Evolutionary conservation across 2,329 filamentous ascomycete genomes (phyloP).

Genomic region (Aspergillus sp.): DNA sequence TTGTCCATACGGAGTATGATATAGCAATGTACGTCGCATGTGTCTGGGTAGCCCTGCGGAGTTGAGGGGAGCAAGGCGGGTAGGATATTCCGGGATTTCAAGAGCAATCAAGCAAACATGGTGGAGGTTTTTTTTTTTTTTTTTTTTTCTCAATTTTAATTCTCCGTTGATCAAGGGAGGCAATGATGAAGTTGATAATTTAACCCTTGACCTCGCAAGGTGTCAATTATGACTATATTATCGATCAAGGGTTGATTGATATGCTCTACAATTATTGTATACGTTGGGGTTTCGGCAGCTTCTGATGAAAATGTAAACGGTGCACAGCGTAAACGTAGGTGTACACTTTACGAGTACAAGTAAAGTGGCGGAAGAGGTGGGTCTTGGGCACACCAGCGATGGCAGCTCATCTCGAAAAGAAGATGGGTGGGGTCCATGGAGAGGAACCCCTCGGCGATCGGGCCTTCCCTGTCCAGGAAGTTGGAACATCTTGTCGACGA

Average conservation of each 20-base stretch:
- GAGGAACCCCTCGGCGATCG: constrained; percentile 21
- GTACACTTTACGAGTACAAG: no score
- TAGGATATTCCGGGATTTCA: background rate
- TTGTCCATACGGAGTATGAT: no score
- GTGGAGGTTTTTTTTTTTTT: background rate
- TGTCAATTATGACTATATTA: no score
- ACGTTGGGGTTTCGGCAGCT: no score
- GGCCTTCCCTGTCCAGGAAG: constrained; percentile 18
- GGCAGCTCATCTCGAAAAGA: constrained; percentile 12
- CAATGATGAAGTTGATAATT: background rate
- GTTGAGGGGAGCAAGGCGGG: background rate
- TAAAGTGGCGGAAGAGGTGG: background rate
- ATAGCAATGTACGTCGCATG: no score
- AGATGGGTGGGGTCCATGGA: constrained; percentile 9
- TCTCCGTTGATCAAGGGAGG: background rate
- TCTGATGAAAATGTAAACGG: no score
- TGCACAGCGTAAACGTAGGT: no score
- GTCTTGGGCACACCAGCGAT: constrained; percentile 9
- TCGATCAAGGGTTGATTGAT: no score
- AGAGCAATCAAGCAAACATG: background rate
- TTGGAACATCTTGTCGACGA: constrained; percentile 12
- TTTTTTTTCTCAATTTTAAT: background rate
- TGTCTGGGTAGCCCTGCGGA: background rate
- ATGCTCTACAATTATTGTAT: no score
- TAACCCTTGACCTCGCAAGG: background rate